These are phyloP conservation scores for Globisporangium yorkense DNA, from an alignment of 352 stramenopile species.

Conservation along the genomic window DNA sequence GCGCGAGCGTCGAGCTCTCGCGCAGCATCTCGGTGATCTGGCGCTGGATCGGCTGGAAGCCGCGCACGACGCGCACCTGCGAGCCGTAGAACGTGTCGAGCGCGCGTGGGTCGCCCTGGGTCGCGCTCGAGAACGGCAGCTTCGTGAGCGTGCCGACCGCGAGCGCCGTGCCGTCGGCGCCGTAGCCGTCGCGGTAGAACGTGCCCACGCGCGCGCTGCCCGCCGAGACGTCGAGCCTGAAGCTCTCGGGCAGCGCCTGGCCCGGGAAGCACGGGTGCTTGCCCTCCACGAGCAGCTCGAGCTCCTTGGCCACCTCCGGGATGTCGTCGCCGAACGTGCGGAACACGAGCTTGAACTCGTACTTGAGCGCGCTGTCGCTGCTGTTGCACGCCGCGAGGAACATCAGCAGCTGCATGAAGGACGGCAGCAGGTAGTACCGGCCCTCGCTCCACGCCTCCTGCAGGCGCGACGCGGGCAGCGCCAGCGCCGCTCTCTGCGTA, in stretches of 20 bases:
- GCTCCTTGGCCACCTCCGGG: slow-evolving; percentile 61
- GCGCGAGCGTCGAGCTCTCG: slow-evolving; percentile 35
- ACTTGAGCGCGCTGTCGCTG: slow-evolving; percentile 14
- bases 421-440: slow-evolving; percentile 79
- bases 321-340: slow-evolving; percentile 82
- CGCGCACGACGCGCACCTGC: slow-evolving; percentile 45
- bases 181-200: slow-evolving; percentile 74
- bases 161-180: slow-evolving; percentile 42
- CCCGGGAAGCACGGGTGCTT: slow-evolving; percentile 45
- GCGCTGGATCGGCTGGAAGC: slow-evolving; percentile 44
- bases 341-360: slow-evolving; percentile 63
- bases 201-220: slow-evolving; percentile 34
- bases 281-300: slow-evolving; percentile 61
- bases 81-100: slow-evolving; percentile 34
- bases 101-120: slow-evolving; percentile 20
- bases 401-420: slow-evolving; percentile 65
- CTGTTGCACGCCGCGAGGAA: slow-evolving; percentile 25
- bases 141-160: slow-evolving; percentile 58
- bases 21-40: slow-evolving; percentile 29
- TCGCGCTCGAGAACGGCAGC: slow-evolving; percentile 42
- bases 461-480: slow-evolving; percentile 40
- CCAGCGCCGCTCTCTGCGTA: slow-evolving; percentile 21
- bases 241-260: slow-evolving; percentile 30
- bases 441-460: slow-evolving; percentile 68
- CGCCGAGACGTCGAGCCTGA: slow-evolving; percentile 37